A percentile compares a stretch with the other conserved stretches of the same genome.
These are phyloP conservation scores for Wickerhamomyces alni DNA, from an alignment of 805 yeast genomes.

Conservation along the genomic window DNA sequence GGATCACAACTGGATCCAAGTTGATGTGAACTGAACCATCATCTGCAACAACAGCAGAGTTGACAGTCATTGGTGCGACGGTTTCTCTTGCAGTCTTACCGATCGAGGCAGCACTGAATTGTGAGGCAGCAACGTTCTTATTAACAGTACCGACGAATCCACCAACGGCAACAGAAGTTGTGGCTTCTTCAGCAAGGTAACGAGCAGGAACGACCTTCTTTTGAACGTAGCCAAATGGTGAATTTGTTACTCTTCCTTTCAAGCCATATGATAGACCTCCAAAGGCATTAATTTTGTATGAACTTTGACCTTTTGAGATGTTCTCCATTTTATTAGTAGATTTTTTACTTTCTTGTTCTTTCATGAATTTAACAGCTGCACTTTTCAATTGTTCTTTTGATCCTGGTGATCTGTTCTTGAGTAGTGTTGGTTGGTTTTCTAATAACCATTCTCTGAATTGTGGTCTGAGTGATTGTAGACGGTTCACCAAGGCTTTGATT, in stretches of 20 bases:
- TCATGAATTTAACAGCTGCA: slow-evolving; percentile 27
- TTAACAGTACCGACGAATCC: slow-evolving; percentile 39
- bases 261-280: slow-evolving; percentile 72
- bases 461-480: slow-evolving; percentile 38
- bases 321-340: slow-evolving; percentile 5
- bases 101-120: slow-evolving; percentile 30
- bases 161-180: slow-evolving; percentile 46
- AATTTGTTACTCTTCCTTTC: slow-evolving; percentile 59
- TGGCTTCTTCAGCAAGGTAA: slow-evolving; percentile 31
- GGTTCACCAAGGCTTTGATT: slow-evolving; percentile 1
- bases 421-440: slow-evolving; percentile 40
- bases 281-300: slow-evolving; percentile 47
- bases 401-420: slow-evolving; percentile 6
- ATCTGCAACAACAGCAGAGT: slow-evolving; percentile 30
- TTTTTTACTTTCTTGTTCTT: slow-evolving; percentile 9
- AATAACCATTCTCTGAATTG: slow-evolving; percentile 53
- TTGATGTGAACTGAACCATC: slow-evolving; percentile 28
- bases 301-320: slow-evolving; percentile 3
- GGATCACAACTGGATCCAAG: neutral
- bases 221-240: slow-evolving; percentile 62
- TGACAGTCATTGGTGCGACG: slow-evolving; percentile 36
- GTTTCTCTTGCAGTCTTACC: slow-evolving; percentile 38
- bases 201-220: slow-evolving; percentile 65
- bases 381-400: slow-evolving; percentile 26
- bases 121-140: slow-evolving; percentile 24